Evolutionary conservation across 1,284 basidiomycete genomes (phyloP).

Genomic region (Puccinia coronata): DNA sequence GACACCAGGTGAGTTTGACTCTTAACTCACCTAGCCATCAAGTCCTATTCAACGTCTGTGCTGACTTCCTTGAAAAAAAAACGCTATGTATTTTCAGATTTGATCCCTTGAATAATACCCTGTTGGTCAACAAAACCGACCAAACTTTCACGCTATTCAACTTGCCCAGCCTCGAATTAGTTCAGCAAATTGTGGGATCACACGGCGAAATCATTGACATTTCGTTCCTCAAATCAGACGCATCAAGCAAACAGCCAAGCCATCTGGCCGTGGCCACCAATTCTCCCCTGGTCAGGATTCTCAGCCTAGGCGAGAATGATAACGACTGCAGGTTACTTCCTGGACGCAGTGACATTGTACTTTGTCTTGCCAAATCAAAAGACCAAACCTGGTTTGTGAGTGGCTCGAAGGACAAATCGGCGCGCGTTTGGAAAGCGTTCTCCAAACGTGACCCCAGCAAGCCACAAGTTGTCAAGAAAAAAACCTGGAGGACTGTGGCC

Average conservation of each 20-base stretch:
- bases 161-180: slow-evolving; percentile 66
- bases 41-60: no score
- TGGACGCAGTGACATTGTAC: slow-evolving; percentile 87
- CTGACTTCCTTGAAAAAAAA: background rate
- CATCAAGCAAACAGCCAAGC: slow-evolving; percentile 62
- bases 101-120: slow-evolving; percentile 50
- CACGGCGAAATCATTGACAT: slow-evolving; percentile 97
- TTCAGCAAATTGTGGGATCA: slow-evolving; percentile 91
- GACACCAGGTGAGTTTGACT: slow-evolving; percentile 45
- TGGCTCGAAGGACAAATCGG: slow-evolving; percentile 88
- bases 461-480: background rate
- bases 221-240: slow-evolving; percentile 65
- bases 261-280: slow-evolving; percentile 93
- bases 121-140: slow-evolving; percentile 92
- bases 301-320: slow-evolving; percentile 63
- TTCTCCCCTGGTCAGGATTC: slow-evolving; percentile 85
- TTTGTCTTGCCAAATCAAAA: slow-evolving; percentile 73
- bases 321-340: slow-evolving; percentile 79
- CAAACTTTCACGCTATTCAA: slow-evolving; percentile 93
- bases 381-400: slow-evolving; percentile 76
- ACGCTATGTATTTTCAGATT: slow-evolving; percentile 4
- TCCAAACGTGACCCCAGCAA: slow-evolving; percentile 53
- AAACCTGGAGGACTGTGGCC: slow-evolving; percentile 74
- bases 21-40: no score
- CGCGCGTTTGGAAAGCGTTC: slow-evolving; percentile 75